phyloP scores from a whole-genome alignment of 768 basidiomycete species.

The Cubamyces sp. region DNA sequence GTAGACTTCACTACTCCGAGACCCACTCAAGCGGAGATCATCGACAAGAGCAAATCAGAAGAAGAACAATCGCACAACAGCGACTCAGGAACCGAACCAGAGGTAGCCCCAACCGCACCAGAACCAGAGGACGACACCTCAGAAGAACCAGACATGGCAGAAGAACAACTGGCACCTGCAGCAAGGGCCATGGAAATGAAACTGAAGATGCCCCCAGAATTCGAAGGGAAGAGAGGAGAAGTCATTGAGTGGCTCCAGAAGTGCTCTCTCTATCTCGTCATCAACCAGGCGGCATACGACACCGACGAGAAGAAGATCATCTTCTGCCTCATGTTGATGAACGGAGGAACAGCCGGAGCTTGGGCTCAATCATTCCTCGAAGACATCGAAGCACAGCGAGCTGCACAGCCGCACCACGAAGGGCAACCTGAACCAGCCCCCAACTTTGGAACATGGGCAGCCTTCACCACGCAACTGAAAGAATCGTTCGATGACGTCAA shows the following conservation, averaged over 20 bases:
- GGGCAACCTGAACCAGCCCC: neutral
- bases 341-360: neutral
- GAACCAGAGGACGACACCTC: too few relatives aligned
- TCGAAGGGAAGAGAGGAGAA: neutral
- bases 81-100: too few relatives aligned
- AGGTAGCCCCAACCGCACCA: too few relatives aligned
- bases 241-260: neutral
- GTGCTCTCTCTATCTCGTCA: neutral
- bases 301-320: neutral
- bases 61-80: too few relatives aligned
- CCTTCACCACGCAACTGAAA: neutral
- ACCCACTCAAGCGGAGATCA: too few relatives aligned
- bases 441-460: too few relatives aligned
- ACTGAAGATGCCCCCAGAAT: neutral
- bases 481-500: neutral
- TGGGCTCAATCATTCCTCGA: neutral
- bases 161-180: too few relatives aligned
- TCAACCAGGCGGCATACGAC: neutral
- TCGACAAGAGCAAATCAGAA: too few relatives aligned
- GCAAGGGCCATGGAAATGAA: neutral
- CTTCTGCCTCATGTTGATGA: constrained; percentile 1
- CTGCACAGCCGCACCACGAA: neutral
- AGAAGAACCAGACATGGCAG: too few relatives aligned
- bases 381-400: neutral
- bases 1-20: too few relatives aligned